phyloP scores from a whole-genome alignment of 768 basidiomycete genomes.

The Cubamyces sp. region DNA sequence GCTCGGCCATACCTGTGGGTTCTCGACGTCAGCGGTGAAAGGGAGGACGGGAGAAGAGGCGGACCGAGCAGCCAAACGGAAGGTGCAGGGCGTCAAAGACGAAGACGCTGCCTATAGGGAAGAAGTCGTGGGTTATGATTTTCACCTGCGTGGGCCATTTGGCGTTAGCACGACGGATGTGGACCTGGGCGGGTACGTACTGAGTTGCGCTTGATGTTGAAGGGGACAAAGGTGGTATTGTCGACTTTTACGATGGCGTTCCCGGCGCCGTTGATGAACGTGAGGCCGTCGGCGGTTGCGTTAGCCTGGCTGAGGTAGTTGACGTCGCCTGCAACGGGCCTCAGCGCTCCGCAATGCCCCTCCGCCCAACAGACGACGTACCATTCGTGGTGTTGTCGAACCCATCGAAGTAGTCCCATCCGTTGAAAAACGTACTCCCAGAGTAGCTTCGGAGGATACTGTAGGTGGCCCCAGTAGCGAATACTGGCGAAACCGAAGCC shows the following conservation, averaged over 20 bases:
- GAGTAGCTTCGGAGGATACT: conserved; percentile 36
- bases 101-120: conserved; percentile 48
- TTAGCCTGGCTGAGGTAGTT: conserved; percentile 54
- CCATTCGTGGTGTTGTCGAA: conserved; percentile 43
- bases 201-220: conserved; percentile 59
- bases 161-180: too few species aligned
- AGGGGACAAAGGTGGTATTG: conserved; percentile 59
- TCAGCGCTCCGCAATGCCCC: too few species aligned
- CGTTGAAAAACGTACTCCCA: conserved; percentile 46
- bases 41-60: conserved; percentile 13
- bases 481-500: not conserved
- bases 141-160: conserved; percentile 39
- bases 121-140: conserved; percentile 46
- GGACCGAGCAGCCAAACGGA: conserved; percentile 61
- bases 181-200: conserved; percentile 38
- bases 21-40: not conserved
- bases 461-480: conserved; percentile 6
- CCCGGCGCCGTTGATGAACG: conserved; percentile 59
- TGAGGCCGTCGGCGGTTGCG: conserved; percentile 53
- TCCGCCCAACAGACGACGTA: conserved; percentile 14
- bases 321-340: conserved; percentile 60
- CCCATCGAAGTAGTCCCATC: conserved; percentile 45
- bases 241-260: conserved; percentile 77
- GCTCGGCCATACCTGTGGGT: conserved; percentile 32
- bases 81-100: conserved; percentile 50